Base-by-base conservation (phyloP, 139 green algal genomes). In the Chlorella sp. region DNA sequence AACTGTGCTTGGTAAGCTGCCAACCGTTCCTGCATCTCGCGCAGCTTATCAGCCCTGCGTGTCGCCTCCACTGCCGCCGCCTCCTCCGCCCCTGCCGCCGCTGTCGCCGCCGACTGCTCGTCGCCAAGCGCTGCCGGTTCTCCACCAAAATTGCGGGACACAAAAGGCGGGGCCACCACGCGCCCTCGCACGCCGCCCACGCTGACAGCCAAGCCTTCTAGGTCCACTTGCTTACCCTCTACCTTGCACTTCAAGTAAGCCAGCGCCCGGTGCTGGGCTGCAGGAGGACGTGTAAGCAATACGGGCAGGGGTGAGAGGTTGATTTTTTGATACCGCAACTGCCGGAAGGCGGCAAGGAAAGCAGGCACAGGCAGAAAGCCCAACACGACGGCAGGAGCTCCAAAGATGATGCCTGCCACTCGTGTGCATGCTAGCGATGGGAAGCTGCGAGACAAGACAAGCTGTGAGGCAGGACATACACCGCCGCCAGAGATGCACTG, bases 1-100 rank as follows among this genome's bases (percentile, higher is more conserved):
- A 93, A 91, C 84, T 90, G 66, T 21, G 92, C 92, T 80, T 96
- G 92, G 90, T 91, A 96, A 5, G 94, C 95, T n/a, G 90, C 93
- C 71, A 96, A 40, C 30, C 92, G 90, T 40, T 92, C 95, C 81
- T 96, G 91, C 95, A 96, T 97, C 3, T 86, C 85, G 79, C 64
- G 87, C 84, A 96, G 71, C 73, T 93, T 91, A 16, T 94, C 91
- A 32, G 88, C 94, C 91, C 37, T 88, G 90, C n/a, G 86, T 91
- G 40, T 89, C 92, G 79, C 48, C 48, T 91, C 87, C 37, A 88
- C 36, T 5, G 30, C 39, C 24, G 64, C 83, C 83, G 36, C 34
- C 36, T 37, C 39, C 32, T 21, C 37, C 75, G 40, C 88, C 18
- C 28, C 39, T 75, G 61, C 39, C 15, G 53, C 32, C 9, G 37